These are phyloP conservation scores for Periconia macrospinosa DNA, from an alignment of 2,329 filamentous ascomycete species.

Conservation along the genomic window DNA sequence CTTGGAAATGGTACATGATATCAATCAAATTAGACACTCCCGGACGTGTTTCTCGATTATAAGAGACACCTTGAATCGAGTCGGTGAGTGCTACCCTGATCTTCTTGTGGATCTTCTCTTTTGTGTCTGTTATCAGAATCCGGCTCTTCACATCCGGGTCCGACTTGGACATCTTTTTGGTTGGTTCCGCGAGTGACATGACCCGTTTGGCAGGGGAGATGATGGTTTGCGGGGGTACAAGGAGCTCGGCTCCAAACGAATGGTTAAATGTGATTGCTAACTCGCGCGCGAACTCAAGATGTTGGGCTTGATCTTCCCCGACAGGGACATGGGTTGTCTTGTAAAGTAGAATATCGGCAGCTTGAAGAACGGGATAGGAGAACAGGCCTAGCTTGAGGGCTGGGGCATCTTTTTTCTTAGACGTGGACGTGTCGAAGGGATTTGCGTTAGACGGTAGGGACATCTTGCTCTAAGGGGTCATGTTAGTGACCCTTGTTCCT, in stretches of 20 bases:
- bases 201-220: constrained; percentile 71
- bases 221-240: constrained; percentile 30
- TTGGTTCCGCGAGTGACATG: constrained; percentile 83
- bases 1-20: constrained; percentile 72
- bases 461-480: constrained; percentile 62
- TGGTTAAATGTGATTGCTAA: constrained; percentile 87
- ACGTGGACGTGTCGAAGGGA: constrained; percentile 55
- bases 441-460: constrained; percentile 62
- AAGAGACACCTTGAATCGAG: constrained; percentile 66
- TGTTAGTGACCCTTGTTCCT: constrained; percentile 3
- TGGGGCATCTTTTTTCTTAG: constrained; percentile 46
- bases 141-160: constrained; percentile 70
- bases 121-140: constrained; percentile 77
- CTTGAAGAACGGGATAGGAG: constrained; percentile 93
- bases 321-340: constrained; percentile 93
- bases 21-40: constrained; percentile 87
- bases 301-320: constrained; percentile 91
- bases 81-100: constrained; percentile 78
- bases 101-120: constrained; percentile 67
- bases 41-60: constrained; percentile 69
- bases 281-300: constrained; percentile 89
- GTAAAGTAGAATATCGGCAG: constrained; percentile 85
- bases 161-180: constrained; percentile 93
- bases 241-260: constrained; percentile 50
- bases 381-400: constrained; percentile 85